Evolutionary conservation across 116 monocot genomes (phyloP).

Genomic region (Dioscorea cayenensis): DNA sequence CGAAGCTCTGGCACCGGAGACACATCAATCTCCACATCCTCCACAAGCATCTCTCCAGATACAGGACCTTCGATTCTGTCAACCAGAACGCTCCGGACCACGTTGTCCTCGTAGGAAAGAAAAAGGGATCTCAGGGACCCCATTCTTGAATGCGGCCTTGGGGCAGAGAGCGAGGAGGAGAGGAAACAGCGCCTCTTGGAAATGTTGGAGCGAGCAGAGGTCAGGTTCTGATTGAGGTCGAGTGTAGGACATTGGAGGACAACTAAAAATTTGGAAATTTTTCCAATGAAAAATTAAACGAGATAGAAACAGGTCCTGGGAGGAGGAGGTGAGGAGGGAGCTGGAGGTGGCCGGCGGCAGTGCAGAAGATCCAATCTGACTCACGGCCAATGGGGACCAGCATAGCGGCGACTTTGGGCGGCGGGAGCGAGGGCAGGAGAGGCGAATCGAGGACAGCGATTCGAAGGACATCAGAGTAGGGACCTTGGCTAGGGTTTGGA

Average conservation of each 20-base stretch:
- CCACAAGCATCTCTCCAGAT: conserved; percentile 73
- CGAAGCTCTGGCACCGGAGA: conserved; percentile 21
- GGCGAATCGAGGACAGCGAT: conserved; percentile 80
- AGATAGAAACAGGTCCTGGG: conserved; percentile 15
- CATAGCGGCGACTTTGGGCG: conserved; percentile 38
- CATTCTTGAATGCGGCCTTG: conserved; percentile 22
- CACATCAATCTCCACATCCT: conserved; percentile 63
- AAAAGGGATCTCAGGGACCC: conserved; percentile 60
- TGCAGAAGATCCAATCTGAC: conserved; percentile 85
- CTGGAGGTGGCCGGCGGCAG: conserved; percentile 58
- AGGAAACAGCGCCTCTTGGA: conserved; percentile 32
- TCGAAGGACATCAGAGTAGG: conserved; percentile 23
- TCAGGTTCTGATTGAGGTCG: conserved; percentile 8
- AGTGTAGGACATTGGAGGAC: conserved; percentile 18
- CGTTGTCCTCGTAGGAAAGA: conserved; percentile 65
- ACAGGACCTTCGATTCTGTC: conserved; percentile 39
- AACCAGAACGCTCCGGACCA: conserved; percentile 28
- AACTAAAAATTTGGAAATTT: conserved; percentile 10
- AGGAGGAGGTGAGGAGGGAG: conserved; percentile 62
- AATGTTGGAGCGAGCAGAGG: neutral
- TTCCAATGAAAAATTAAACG: conserved; percentile 66
- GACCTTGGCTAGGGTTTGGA: conserved; percentile 38
- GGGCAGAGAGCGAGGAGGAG: conserved; percentile 75
- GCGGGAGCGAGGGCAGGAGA: neutral
- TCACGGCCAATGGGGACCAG: conserved; percentile 67